These are phyloP conservation scores for Colletotrichum sansevieriae DNA, from an alignment of 2,329 filamentous ascomycete genomes.

Conservation along the genomic window DNA sequence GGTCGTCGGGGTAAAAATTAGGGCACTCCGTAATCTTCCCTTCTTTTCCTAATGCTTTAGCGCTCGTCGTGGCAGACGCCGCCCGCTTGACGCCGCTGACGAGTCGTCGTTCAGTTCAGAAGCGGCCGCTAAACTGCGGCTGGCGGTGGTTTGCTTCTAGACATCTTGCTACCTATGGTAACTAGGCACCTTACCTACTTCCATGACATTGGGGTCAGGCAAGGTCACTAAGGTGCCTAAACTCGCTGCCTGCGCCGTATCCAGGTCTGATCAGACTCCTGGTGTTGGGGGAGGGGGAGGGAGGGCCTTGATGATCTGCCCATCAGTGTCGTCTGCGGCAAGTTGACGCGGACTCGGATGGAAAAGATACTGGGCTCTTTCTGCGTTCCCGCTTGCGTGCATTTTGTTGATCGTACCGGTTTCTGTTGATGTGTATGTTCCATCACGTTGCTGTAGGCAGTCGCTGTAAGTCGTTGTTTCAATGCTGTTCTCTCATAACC, in stretches of 20 bases:
- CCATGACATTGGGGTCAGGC: too few species aligned
- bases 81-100: conserved; percentile 28
- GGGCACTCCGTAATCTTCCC: too few species aligned
- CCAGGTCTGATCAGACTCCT: not conserved
- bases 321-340: not conserved
- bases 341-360: not conserved
- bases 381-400: too few species aligned
- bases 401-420: too few species aligned
- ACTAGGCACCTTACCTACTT: too few species aligned
- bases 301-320: conserved; percentile 9
- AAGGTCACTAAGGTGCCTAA: too few species aligned
- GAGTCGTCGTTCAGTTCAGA: not conserved
- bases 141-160: not conserved
- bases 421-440: too few species aligned
- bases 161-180: too few species aligned
- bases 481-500: too few species aligned
- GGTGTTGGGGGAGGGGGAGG: not conserved
- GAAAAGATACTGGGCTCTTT: not conserved
- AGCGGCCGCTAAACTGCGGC: conserved; percentile 19
- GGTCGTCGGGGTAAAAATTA: not conserved
- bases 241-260: not conserved
- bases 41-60: conserved; percentile 35
- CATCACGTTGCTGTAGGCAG: too few species aligned
- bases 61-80: conserved; percentile 19
- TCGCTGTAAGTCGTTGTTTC: too few species aligned